Base-by-base conservation (phyloP, 805 yeast genomes). In the Candida tammaniensis region DNA sequence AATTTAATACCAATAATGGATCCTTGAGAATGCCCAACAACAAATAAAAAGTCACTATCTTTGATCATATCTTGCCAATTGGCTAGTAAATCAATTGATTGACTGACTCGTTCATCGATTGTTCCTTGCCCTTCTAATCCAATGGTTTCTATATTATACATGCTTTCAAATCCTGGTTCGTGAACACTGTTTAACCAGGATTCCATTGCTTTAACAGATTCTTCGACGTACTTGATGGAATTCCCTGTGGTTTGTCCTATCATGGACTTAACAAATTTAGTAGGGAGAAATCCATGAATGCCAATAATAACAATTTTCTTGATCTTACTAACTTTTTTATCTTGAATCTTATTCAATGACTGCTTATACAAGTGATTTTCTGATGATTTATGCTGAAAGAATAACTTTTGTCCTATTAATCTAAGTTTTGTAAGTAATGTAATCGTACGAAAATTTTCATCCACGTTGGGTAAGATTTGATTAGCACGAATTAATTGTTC, bases 101-200 rank as follows among this genome's bases (percentile, higher is more conserved):
- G 43, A 7, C 49, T 47, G 4, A 52, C 60, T 26, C 70, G 38
- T 9, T 57, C 56, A 6, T 44, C 42, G 12, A 61, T 52, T 17
- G 48, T 52, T 4, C 72, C 72, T 32, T 56, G 57, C 1, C 73
- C 71, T 31, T 67, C 73, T 7, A 67, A 47, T 5, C 70, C 61
- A 22, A 67, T 63, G 0, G 67, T 54, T 25, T 58, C 55, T 8
- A 66, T 55, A 10, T 55, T 42, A 38, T 27, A 44, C 45, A 31
- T 42, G 22, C 27, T 42, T 33, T 40, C 48, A 25, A 27, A 37
- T 12, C 38, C 36, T 10, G 36, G 35, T 16, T 36, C 43, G 10
- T 31, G 16, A 7, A 19, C 31, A 24, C 34, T 36, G 11, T 36
- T 31, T 5, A 44, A 35, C 69, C 70, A 64, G n/a, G 38, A 31